Evolutionary conservation across 2,329 filamentous ascomycete species (phyloP), one percentile per base, ranked within the genome.

Genomic region (Ascochyta fabae): DNA sequence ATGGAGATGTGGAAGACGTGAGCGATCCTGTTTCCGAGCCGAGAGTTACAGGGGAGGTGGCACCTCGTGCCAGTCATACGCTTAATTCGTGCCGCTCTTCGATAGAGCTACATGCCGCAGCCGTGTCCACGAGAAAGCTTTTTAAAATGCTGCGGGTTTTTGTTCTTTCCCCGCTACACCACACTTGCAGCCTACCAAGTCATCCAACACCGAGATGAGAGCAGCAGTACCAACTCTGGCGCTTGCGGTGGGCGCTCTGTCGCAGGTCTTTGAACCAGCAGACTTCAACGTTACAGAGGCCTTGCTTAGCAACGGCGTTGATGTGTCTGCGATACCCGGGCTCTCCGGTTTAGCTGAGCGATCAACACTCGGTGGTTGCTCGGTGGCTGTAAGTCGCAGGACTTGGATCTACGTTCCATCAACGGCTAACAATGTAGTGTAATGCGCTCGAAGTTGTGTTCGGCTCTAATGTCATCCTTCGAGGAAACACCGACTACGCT

Each of bases 261-360:
- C 38, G 16, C 31, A 43, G 5, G 39, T 27, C 10, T 61, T 62
- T 16, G 63, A 65, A 50, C 60, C 64, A 1, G 13, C 34, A 4
- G 42, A 59, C 27, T 65, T 67, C 49, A 60, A 66, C 33, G 38
- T 61, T 12, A 65, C 62, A 13, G 52, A 61, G 10, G 61, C 62
- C 0, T 56, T 71, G 2, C 19, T 64, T 2, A 27, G 52, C 0
- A 63, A 65, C 44, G 66, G 64, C 12, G 57, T 63, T 27, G 43
- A 68, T 42, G 49, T 55, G n/a, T 60, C 53, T 13, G 53, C 48
- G 2, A 53, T 67, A 15, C 51, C 60, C 9, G 55, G 47, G 3
- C 42, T 64, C 3, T 27, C 53, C 16, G 19, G 19, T 0, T 35
- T 59, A 15, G 27, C 23, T n/a, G 35, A 48, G 7, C 39, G 35